phyloP scores from a whole-genome alignment of 345 rosid genomes.

The Balakata baccata region DNA sequence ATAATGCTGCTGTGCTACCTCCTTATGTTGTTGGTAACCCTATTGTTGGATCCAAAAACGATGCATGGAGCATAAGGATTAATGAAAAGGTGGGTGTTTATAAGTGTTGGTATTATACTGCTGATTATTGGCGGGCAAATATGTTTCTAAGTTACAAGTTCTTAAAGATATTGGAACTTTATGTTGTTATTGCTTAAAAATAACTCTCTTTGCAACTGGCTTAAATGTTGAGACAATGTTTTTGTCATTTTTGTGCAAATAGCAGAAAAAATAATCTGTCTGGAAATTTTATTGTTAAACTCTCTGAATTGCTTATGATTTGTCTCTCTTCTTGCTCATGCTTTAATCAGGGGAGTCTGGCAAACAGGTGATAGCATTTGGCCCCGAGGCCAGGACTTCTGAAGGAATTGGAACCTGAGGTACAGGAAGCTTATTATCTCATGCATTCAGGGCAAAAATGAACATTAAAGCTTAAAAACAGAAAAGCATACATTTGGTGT shows the following conservation, averaged over 20 bases:
- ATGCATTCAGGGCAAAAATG: not conserved
- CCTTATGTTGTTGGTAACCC: constrained; percentile 64
- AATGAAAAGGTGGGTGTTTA: constrained; percentile 45
- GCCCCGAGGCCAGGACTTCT: not conserved
- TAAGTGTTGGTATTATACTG: too few species aligned
- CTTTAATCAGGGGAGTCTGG: constrained; percentile 6
- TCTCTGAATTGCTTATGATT: not conserved
- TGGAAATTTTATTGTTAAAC: not conserved
- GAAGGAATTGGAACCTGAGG: constrained; percentile 9
- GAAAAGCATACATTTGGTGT: not conserved
- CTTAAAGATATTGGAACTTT: too few species aligned
- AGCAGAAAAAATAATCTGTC: not conserved
- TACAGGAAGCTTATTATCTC: not conserved
- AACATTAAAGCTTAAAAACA: not conserved
- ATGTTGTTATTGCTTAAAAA: too few species aligned
- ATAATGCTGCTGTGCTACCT: constrained; percentile 45
- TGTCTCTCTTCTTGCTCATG: too few species aligned
- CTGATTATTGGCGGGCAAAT: too few species aligned
- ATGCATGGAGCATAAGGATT: constrained; percentile 51
- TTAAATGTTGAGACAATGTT: not conserved
- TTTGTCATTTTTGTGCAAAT: not conserved
- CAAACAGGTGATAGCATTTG: constrained; percentile 18
- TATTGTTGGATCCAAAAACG: constrained; percentile 48
- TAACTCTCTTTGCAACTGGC: not conserved
- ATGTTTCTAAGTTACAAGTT: too few species aligned